Base-by-base conservation (phyloP, 148 eudicot species). In the Rhododendron griersonianum region DNA sequence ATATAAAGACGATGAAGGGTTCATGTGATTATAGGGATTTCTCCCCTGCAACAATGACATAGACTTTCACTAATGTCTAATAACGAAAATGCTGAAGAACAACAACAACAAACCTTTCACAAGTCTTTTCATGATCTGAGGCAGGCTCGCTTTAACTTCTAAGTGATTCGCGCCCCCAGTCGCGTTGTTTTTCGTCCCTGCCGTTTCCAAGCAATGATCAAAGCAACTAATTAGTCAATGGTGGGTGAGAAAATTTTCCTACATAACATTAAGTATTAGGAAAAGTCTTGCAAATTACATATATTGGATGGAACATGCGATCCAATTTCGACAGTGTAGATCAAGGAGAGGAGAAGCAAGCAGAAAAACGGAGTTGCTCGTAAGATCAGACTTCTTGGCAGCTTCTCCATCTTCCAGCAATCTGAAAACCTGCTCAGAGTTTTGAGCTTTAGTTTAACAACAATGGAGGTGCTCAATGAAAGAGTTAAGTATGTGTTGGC, bases 81-180 rank as follows among this genome's bases (percentile, higher is more conserved):
- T 51, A 21, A 1, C 30, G 14, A 44, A 25, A 33, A 71, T 44
- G 78, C 33, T 5, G 21, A 21, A 28, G 10, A 13, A 53, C 16
- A 53, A 35, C 37, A 35, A 55, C 7, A 55, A 55, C 19, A 35
- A 35, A 92, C 93, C 93, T 90, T 82, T 81, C 3, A 90, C 87
- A 35, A 91, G 84, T 83, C 91, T 90, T 82, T 81, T 41, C 35
- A 90, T 61, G 80, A 59, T 67, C 9, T 25, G 71, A 21, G 23
- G 61, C 21, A 55, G 61, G 21, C 21, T 16, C 7, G 5, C 21
- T 55, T 16, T 18, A 16, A 55, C 61, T 55, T 55, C 61, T 55
- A 55, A 55, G 7, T 18, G 61, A 55, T 55, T 55, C 2, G 21
- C 23, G 21, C 21, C 16, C 61, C 61, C 61, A 5, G 61, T 83